Conservation (phyloP, 345 rosid species). For the Luvunga scandens region DNA sequence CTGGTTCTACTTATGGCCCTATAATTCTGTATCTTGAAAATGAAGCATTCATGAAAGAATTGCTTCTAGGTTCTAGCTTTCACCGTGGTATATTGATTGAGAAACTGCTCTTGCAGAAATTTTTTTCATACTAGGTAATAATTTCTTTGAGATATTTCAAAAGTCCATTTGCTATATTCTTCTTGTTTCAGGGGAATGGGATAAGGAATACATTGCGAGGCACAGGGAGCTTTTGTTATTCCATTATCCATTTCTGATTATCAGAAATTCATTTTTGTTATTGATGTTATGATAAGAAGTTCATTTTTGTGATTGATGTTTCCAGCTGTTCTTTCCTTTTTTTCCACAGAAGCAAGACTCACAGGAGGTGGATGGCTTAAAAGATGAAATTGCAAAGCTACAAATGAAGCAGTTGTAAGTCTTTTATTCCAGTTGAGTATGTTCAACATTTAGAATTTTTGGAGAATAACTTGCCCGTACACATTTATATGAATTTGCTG, state of each 20-base stretch:
- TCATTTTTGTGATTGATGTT: constrained; percentile 1
- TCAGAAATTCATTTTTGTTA: too few relatives aligned
- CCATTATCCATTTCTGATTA: background rate
- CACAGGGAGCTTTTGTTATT: background rate
- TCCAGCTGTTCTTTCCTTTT: background rate
- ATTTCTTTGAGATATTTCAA: background rate
- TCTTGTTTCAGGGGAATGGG: background rate
- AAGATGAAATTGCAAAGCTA: constrained; percentile 65
- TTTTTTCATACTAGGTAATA: background rate
- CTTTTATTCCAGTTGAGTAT: constrained; percentile 6
- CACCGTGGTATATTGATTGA: background rate
- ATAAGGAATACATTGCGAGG: background rate
- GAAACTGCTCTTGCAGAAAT: background rate
- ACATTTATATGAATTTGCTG: background rate
- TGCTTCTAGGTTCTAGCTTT: background rate
- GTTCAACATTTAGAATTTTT: background rate
- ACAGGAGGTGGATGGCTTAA: constrained; percentile 50
- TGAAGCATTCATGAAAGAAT: background rate
- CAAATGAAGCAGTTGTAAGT: constrained; percentile 73
- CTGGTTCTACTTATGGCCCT: background rate
- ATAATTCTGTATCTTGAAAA: background rate
- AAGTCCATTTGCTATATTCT: background rate
- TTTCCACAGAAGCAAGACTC: constrained; percentile 46
- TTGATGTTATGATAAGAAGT: background rate
- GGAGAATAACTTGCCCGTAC: background rate